Conservation (phyloP, 108 stramenopile genomes). For the Cyclotella baltica region DNA sequence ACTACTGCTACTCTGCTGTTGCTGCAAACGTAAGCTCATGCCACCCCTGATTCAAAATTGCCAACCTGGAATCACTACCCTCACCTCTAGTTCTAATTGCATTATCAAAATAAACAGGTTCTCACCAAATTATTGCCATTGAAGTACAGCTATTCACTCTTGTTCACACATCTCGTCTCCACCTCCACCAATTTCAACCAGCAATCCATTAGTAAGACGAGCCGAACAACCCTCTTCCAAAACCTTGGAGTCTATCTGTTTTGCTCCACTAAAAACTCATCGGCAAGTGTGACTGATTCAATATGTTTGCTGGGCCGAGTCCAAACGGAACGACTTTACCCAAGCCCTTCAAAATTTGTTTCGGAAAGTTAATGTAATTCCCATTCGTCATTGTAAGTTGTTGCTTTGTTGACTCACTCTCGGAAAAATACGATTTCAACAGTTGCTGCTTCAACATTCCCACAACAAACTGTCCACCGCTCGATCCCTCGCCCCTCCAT, state of each 20-base stretch:
- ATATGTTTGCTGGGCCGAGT: constrained; percentile 64
- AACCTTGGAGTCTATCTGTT: constrained; percentile 28
- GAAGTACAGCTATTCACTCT: constrained; percentile 47
- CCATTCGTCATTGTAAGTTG: constrained; percentile 5
- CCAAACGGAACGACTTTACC: constrained; percentile 64
- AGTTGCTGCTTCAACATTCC: too few species aligned
- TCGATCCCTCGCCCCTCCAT: constrained; percentile 34
- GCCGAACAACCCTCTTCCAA: constrained; percentile 77
- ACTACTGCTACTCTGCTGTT: too few species aligned
- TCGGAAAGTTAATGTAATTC: constrained; percentile 50
- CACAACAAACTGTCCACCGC: constrained; percentile 50
- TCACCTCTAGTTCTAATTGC: constrained; percentile 63
- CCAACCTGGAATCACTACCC: constrained; percentile 58
- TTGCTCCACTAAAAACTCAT: constrained; percentile 72
- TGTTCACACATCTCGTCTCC: constrained; percentile 29
- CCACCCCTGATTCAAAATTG: constrained; percentile 53
- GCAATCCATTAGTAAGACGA: constrained; percentile 65
- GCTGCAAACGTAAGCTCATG: background rate
- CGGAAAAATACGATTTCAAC: constrained; percentile 47
- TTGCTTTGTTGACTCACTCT: constrained; percentile 33
- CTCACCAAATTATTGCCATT: constrained; percentile 86
- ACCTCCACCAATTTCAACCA: constrained; percentile 70
- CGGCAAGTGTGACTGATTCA: constrained; percentile 57
- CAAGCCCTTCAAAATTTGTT: constrained; percentile 68
- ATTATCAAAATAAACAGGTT: constrained; percentile 69